These are phyloP conservation scores for Mucor ambiguus DNA, from an alignment of 371 early-diverging fungal species.

Conservation along the genomic window DNA sequence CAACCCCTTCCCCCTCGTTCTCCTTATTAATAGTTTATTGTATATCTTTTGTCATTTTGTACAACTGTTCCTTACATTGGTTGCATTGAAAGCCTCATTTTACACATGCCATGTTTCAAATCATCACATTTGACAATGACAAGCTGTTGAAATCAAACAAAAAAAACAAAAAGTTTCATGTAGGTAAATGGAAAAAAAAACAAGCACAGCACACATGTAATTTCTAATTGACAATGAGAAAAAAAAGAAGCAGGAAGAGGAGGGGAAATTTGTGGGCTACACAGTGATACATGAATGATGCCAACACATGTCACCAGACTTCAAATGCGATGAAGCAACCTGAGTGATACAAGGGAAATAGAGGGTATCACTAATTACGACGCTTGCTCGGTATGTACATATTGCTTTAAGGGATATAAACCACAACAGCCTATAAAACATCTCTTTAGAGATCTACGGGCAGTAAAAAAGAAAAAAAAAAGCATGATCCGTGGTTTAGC, in stretches of 20 bases:
- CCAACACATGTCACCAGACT: slow-evolving; percentile 10
- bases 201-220: neutral
- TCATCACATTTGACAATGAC: neutral
- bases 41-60: slow-evolving; percentile 3
- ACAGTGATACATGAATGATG: slow-evolving; percentile 9
- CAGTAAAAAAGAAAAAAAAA: neutral
- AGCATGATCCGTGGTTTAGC: neutral
- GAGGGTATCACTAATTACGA: slow-evolving; percentile 1
- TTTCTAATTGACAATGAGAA: neutral
- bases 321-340: slow-evolving; percentile 6
- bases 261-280: neutral
- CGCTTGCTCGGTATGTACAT: neutral
- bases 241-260: neutral
- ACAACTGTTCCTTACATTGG: neutral
- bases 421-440: neutral
- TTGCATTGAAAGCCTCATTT: neutral
- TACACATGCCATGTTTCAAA: neutral
- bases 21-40: neutral
- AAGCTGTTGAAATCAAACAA: neutral
- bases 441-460: neutral
- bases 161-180: neutral
- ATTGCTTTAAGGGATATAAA: neutral
- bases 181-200: neutral
- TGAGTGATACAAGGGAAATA: neutral
- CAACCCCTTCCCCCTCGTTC: neutral